Evolutionary conservation across 129 eudicot species (phyloP).

Genomic region (Tanacetum coccineum): DNA sequence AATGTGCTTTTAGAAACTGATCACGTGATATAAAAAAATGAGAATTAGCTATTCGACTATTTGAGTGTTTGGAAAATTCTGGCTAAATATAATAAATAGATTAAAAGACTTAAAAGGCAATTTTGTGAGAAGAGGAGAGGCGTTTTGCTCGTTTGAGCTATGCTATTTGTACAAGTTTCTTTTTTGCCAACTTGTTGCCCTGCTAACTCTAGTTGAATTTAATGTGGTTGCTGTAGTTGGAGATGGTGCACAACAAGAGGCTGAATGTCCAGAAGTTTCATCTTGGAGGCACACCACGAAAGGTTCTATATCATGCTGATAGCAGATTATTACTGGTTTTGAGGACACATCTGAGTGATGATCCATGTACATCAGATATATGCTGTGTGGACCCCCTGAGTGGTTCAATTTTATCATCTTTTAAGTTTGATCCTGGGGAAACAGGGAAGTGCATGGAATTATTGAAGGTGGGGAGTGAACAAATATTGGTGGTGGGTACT

Average conservation of each 20-base stretch:
- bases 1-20: neutral
- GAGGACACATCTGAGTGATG: constrained; percentile 77
- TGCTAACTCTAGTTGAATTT: neutral
- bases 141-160: neutral
- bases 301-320: constrained; percentile 79
- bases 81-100: constrained; percentile 10
- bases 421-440: constrained; percentile 83
- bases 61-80: constrained; percentile 7
- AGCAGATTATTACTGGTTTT: constrained; percentile 79
- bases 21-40: neutral
- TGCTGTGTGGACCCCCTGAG: constrained; percentile 89
- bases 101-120: neutral
- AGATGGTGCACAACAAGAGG: constrained; percentile 83
- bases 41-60: neutral
- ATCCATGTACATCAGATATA: constrained; percentile 75
- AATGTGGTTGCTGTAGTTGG: constrained; percentile 56
- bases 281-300: constrained; percentile 95
- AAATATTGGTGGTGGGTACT: constrained; percentile 84
- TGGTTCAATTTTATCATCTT: constrained; percentile 80
- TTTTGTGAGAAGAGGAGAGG: neutral
- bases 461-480: constrained; percentile 69
- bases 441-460: constrained; percentile 90
- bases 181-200: neutral
- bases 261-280: constrained; percentile 94
- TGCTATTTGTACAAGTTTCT: neutral